A percentile compares a stretch with the other conserved stretches of the same genome.
phyloP scores from a whole-genome alignment of 805 yeast genomes.

The Lachancea dasiensis region DNA sequence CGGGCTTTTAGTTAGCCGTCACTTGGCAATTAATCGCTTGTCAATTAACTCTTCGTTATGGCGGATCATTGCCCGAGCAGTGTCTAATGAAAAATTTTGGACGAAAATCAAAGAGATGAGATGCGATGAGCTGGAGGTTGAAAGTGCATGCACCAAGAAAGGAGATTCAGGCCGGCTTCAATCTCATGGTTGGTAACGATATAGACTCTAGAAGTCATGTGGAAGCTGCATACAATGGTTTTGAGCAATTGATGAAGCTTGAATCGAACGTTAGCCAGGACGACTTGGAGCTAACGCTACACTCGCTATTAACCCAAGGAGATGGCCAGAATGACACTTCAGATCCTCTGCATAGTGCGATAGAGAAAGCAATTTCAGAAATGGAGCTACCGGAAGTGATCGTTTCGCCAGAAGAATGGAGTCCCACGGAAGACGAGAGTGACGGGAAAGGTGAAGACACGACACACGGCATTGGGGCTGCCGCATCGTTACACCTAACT shows the following conservation, averaged over 20 bases:
- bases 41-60: not conserved
- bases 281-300: constrained; percentile 20
- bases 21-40: too few species aligned
- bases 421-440: constrained; percentile 1
- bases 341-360: constrained; percentile 9
- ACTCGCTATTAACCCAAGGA: constrained; percentile 19
- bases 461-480: not conserved
- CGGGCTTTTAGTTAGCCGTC: too few species aligned
- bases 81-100: constrained; percentile 6
- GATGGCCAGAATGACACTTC: constrained; percentile 5
- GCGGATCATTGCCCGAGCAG: constrained; percentile 2
- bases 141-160: not conserved
- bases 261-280: constrained; percentile 5
- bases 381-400: constrained; percentile 12
- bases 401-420: constrained; percentile 4
- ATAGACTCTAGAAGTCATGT: constrained; percentile 1
- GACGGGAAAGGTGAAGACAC: not conserved
- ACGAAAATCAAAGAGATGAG: constrained; percentile 6
- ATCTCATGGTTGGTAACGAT: constrained; percentile 5
- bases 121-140: constrained; percentile 4
- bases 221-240: not conserved
- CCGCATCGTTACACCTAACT: constrained; percentile 3
- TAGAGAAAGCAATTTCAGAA: constrained; percentile 11
- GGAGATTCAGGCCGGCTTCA: not conserved
- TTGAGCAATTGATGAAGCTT: not conserved